Evolutionary conservation across 345 rosid species (phyloP).

Genomic region (Abelmoschus esculentus): DNA sequence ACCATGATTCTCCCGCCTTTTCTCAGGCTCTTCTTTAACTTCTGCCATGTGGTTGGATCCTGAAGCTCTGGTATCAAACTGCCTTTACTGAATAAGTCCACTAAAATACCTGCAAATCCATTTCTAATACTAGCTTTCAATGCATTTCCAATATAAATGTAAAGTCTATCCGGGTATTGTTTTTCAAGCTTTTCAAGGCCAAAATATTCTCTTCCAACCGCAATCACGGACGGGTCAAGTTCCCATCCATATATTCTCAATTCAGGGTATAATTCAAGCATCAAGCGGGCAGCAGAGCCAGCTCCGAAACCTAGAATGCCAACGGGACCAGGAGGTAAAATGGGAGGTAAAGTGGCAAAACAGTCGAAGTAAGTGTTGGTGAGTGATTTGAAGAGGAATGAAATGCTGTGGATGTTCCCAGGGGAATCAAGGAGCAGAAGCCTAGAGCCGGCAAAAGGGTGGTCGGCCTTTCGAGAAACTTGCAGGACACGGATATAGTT

Average conservation of each 20-base stretch:
- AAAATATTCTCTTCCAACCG: slow-evolving; percentile 73
- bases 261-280: slow-evolving; percentile 62
- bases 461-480: slow-evolving; percentile 56
- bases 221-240: slow-evolving; percentile 72
- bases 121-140: slow-evolving; percentile 39
- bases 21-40: slow-evolving; percentile 45
- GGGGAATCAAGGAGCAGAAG: slow-evolving; percentile 68
- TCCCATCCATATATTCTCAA: slow-evolving; percentile 75
- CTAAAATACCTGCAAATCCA: slow-evolving; percentile 58
- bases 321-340: slow-evolving; percentile 2
- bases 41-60: slow-evolving; percentile 61
- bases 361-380: slow-evolving; percentile 81
- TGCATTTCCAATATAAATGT: slow-evolving; percentile 62
- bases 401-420: slow-evolving; percentile 88
- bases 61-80: slow-evolving; percentile 79
- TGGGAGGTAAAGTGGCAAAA: slow-evolving; percentile 5
- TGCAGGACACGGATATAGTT: slow-evolving; percentile 78
- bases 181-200: slow-evolving; percentile 61
- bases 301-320: slow-evolving; percentile 44
- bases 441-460: slow-evolving; percentile 62
- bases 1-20: slow-evolving; percentile 66
- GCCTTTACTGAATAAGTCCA: slow-evolving; percentile 61
- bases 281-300: slow-evolving; percentile 59
- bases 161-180: slow-evolving; percentile 43
- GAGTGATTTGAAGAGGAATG: slow-evolving; percentile 55